A percentile compares a stretch with the other conserved stretches of the same genome.
Conservation (phyloP, 2,329 filamentous ascomycete species). For the Sporothrix euskadiensis region DNA sequence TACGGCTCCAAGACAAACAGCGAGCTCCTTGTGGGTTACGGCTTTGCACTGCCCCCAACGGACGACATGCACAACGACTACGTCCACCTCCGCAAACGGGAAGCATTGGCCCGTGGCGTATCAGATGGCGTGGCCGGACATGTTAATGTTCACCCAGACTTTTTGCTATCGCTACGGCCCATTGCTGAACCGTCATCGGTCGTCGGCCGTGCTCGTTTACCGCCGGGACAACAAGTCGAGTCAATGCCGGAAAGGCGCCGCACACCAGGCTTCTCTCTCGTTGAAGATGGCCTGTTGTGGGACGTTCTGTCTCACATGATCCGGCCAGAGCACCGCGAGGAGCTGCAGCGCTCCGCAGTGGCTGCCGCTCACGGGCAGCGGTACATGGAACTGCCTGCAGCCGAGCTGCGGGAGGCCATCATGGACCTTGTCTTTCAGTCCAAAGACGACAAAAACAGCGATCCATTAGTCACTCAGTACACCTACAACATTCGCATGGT, state of each 20-base stretch:
- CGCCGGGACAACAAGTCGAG: neutral
- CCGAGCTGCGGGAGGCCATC: conserved; percentile 24
- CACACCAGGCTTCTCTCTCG: conserved; percentile 30
- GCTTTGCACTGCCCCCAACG: conserved; percentile 57
- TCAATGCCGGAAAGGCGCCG: neutral
- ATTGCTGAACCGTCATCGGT: conserved; percentile 40
- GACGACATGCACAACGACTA: conserved; percentile 60
- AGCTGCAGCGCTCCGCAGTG: conserved; percentile 27
- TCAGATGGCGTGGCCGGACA: conserved; percentile 24
- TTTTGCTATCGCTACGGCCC: conserved; percentile 56
- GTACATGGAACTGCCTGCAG: neutral
- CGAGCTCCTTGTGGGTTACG: conserved; percentile 65
- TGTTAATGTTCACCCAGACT: conserved; percentile 40
- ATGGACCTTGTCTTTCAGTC: conserved; percentile 36
- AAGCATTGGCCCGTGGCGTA: conserved; percentile 29
- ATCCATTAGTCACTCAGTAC: neutral
- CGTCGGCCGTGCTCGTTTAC: neutral
- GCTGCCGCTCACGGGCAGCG: neutral
- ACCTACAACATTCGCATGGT: conserved; percentile 36
- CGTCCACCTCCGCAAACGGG: conserved; percentile 55
- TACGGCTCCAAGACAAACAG: conserved; percentile 75
- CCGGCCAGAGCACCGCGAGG: conserved; percentile 36
- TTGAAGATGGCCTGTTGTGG: conserved; percentile 56
- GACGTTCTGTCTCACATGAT: conserved; percentile 47
- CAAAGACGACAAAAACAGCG: neutral